These are phyloP conservation scores for Scalesia atractyloides DNA, from an alignment of 129 eudicot genomes.

Conservation along the genomic window DNA sequence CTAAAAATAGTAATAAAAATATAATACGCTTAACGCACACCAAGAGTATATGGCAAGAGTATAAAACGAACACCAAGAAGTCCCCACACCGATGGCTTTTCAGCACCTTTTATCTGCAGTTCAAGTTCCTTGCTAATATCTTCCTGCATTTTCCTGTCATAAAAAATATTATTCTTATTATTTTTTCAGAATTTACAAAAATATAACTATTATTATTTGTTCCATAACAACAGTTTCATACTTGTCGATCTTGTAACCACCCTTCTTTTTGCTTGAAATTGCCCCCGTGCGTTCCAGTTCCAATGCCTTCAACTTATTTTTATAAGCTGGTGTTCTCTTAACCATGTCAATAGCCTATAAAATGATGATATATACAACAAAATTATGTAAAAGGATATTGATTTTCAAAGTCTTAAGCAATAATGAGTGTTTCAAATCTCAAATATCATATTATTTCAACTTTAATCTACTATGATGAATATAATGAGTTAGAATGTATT, in stretches of 20 bases:
- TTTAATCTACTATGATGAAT: neutral
- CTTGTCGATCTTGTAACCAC: constrained; percentile 77
- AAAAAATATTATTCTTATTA: neutral
- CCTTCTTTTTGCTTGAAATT: constrained; percentile 74
- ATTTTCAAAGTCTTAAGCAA: neutral
- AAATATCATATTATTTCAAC: neutral
- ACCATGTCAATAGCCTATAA: constrained; percentile 96
- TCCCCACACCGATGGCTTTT: constrained; percentile 88
- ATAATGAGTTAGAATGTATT: neutral
- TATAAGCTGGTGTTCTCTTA: constrained; percentile 92
- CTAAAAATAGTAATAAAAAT: no score
- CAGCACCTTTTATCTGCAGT: constrained; percentile 95
- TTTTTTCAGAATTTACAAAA: neutral
- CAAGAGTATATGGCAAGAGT: constrained; percentile 83
- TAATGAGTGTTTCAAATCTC: neutral
- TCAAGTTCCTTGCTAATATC: constrained; percentile 96
- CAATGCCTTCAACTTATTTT: constrained; percentile 78
- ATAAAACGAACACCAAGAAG: constrained; percentile 82
- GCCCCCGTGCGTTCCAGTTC: constrained; percentile 90
- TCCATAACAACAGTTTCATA: constrained; percentile 49
- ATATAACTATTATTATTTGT: neutral
- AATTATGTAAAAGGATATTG: neutral
- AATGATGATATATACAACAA: constrained; percentile 10
- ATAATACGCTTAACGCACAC: no score
- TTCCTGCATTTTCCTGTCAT: constrained; percentile 69